Conservation (phyloP, 345 rosid species). For the Gossypium mustelinum region DNA sequence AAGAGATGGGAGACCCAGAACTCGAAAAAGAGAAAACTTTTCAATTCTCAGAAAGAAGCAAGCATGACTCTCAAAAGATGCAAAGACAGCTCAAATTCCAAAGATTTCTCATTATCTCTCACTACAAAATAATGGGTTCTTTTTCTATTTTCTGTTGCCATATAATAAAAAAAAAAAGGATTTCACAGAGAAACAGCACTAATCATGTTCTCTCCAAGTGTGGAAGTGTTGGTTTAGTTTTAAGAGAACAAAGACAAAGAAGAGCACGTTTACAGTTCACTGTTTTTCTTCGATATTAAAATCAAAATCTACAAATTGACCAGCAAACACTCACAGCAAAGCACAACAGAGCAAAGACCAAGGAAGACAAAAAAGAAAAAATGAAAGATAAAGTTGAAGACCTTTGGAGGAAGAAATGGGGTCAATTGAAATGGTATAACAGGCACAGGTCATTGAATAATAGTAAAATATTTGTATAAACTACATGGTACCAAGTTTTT, state of each 20-base stretch:
- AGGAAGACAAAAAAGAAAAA: not conserved
- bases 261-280: constrained; percentile 60
- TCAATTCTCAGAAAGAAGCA: constrained; percentile 34
- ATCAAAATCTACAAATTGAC: constrained; percentile 24
- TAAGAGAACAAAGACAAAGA: constrained; percentile 33
- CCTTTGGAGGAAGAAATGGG: constrained; percentile 27
- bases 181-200: constrained; percentile 28
- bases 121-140: constrained; percentile 4
- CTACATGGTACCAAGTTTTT: not conserved
- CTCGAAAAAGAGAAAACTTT: constrained; percentile 13
- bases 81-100: constrained; percentile 60
- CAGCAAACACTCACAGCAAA: constrained; percentile 32
- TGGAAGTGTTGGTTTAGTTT: constrained; percentile 33
- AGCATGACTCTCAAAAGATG: constrained; percentile 82
- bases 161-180: not conserved
- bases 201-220: constrained; percentile 60
- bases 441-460: constrained; percentile 26
- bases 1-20: constrained; percentile 23
- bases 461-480: not conserved
- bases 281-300: constrained; percentile 29
- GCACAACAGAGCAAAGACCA: constrained; percentile 39
- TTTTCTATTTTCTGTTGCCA: not conserved
- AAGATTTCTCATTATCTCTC: constrained; percentile 25
- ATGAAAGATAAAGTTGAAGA: constrained; percentile 1
- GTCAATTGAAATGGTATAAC: not conserved